Evolutionary conservation across 345 rosid genomes (phyloP).

Genomic region (Corymbia maculata): DNA sequence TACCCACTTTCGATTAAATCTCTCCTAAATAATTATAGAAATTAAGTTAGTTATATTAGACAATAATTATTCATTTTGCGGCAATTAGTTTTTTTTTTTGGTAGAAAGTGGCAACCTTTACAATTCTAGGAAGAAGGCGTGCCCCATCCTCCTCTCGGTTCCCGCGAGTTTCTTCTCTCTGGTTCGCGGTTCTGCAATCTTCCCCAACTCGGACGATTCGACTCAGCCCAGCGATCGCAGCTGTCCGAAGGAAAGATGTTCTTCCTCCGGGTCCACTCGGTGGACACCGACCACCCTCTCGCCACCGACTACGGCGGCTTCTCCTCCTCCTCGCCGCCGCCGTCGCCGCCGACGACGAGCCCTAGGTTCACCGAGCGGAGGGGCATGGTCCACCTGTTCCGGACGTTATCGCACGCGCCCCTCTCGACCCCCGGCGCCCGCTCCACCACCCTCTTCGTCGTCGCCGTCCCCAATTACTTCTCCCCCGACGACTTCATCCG

Average conservation of each 20-base stretch:
- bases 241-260: constrained; percentile 22
- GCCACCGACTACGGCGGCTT: constrained; percentile 39
- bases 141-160: background rate
- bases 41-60: no score
- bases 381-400: constrained; percentile 70
- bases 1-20: background rate
- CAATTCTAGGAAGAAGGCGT: background rate
- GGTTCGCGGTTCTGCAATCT: background rate
- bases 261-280: constrained; percentile 77
- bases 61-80: background rate
- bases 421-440: constrained; percentile 61
- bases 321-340: constrained; percentile 6
- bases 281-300: constrained; percentile 53
- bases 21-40: background rate
- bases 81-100: background rate
- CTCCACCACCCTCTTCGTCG: constrained; percentile 68
- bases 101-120: background rate
- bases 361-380: constrained; percentile 53
- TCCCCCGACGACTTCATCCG: constrained; percentile 68
- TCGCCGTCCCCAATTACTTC: constrained; percentile 78
- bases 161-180: background rate
- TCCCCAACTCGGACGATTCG: background rate
- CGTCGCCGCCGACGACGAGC: background rate
- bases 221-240: background rate
- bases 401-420: constrained; percentile 47